A percentile compares a stretch with the other conserved stretches of the same genome.
These are phyloP conservation scores for Phlebiopsis flavidoalba DNA, from an alignment of 768 basidiomycete genomes.

Conservation along the genomic window DNA sequence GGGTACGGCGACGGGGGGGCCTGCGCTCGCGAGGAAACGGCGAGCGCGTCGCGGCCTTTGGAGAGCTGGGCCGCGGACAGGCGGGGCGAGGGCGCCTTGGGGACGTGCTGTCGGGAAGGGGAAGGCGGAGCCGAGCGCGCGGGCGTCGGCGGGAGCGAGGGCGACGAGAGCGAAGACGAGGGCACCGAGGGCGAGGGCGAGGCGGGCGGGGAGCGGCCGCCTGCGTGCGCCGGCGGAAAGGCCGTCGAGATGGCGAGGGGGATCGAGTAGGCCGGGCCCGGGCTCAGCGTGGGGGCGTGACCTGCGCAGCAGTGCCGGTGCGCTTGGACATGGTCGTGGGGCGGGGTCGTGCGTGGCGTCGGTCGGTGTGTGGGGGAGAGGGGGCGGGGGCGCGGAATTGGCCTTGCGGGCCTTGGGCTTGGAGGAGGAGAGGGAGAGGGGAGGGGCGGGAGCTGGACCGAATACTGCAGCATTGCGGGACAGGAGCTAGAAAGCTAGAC, in stretches of 20 bases:
- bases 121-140: constrained; percentile 26
- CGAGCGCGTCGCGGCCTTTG: constrained; percentile 5
- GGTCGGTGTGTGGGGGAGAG: not conserved
- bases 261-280: constrained; percentile 21
- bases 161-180: constrained; percentile 29
- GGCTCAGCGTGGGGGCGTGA: constrained; percentile 16
- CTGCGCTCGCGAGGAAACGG: constrained; percentile 3
- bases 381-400: not conserved
- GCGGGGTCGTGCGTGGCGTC: not conserved
- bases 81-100: constrained; percentile 21
- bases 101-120: constrained; percentile 25
- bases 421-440: constrained; percentile 27
- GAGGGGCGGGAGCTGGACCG: constrained; percentile 28
- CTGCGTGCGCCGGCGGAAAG: constrained; percentile 23
- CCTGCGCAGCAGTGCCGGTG: constrained; percentile 1
- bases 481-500: not conserved
- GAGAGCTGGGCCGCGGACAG: constrained; percentile 18
- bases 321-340: not conserved
- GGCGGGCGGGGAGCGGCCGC: not conserved
- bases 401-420: constrained; percentile 25
- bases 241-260: constrained; percentile 26
- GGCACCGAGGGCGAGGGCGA: constrained; percentile 23
- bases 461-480: constrained; percentile 30
- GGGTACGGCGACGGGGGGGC: constrained; percentile 13
- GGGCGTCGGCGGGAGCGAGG: constrained; percentile 20